A percentile compares a stretch with the other conserved stretches of the same genome.
Conservation (phyloP, 306 rosid species). For the Trifolium repens region DNA sequence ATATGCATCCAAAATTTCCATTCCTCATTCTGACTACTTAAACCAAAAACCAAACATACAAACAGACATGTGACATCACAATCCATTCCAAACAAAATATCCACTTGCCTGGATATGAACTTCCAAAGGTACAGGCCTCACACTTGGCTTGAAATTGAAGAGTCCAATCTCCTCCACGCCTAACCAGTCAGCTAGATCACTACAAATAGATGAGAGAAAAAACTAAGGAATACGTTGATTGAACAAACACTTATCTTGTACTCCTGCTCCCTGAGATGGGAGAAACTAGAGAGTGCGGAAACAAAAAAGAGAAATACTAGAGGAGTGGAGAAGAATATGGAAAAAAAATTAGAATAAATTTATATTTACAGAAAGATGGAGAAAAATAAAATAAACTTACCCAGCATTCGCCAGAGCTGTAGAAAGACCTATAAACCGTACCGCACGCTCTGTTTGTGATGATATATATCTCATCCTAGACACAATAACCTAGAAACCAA, state of each 20-base stretch:
- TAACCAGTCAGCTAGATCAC: constrained; percentile 98
- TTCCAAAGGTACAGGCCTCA: constrained; percentile 96
- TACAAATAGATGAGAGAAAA: constrained; percentile 41
- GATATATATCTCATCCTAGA: constrained; percentile 99
- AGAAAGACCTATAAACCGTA: constrained; percentile 91
- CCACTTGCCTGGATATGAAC: constrained; percentile 96
- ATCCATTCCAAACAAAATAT: constrained; percentile 38
- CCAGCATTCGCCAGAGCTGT: constrained; percentile 98
- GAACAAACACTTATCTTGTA: constrained; percentile 13
- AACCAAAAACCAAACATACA: constrained; percentile 11
- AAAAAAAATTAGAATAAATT: not conserved
- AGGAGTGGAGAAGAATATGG: constrained; percentile 16
- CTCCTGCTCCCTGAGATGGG: not conserved
- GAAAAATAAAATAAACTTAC: constrained; percentile 49
- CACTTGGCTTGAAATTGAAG: constrained; percentile 98
- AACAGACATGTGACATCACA: constrained; percentile 5
- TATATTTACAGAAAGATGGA: constrained; percentile 3
- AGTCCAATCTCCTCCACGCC: constrained; percentile 95
- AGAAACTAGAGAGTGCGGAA: constrained; percentile 17
- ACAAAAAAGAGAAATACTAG: constrained; percentile 18
- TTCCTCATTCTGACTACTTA: constrained; percentile 17
- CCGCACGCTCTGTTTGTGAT: constrained; percentile 91
- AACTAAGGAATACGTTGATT: constrained; percentile 17
- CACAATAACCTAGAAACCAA: constrained; percentile 80
- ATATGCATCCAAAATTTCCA: constrained; percentile 14